Base-by-base conservation (phyloP, 768 basidiomycete genomes). In the Panaeolus papilionaceus region DNA sequence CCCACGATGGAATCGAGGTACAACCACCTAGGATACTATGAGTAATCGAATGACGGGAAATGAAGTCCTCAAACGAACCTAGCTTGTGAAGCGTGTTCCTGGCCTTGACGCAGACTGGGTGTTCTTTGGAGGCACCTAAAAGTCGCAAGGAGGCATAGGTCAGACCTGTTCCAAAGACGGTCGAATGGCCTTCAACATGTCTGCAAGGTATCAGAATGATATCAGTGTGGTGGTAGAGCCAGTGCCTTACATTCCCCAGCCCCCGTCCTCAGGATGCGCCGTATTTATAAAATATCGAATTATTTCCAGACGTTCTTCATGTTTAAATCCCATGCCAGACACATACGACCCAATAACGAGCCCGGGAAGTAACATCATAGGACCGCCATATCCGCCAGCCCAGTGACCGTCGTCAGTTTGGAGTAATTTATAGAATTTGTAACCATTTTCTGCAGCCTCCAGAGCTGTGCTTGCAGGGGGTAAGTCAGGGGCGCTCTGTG, bases 391-490 rank as follows among this genome's bases (percentile, higher is more conserved):
- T 77, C 97, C 96, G 28, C 95, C 94, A 12, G 94, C 79, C 92
- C 94, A 98, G 77, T 99, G 96, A 0, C 97, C 97, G 69, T 96
- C 95, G 47, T 89, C 81, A 10, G 92, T 86, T 77, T 99, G 97
- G 4, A 99, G 83, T 68, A 90, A 82, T 76, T 94, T 94, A 83
- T 94, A 95, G 81, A 95, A 99, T 4, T 84, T 83, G 76, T 89
- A 96, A 0, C 95, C 96, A 71, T 96, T 96, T 45, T 86, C 83
- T 4, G 95, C 94, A 6, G 93, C 92, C 62, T 92, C 90, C 26
- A 93, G 79, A 1, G 94, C 82, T 69, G 88, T 86, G 67, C 84
- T 86, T 1, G 94, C 83, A 47, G 83, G 80, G 11, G 90, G 86
- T 14, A 93, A 82, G 8, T 85, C 76, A 4, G 91, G 89, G 3